These are phyloP conservation scores for Pisolithus orientalis DNA, from an alignment of 768 basidiomycete genomes.

Conservation along the genomic window DNA sequence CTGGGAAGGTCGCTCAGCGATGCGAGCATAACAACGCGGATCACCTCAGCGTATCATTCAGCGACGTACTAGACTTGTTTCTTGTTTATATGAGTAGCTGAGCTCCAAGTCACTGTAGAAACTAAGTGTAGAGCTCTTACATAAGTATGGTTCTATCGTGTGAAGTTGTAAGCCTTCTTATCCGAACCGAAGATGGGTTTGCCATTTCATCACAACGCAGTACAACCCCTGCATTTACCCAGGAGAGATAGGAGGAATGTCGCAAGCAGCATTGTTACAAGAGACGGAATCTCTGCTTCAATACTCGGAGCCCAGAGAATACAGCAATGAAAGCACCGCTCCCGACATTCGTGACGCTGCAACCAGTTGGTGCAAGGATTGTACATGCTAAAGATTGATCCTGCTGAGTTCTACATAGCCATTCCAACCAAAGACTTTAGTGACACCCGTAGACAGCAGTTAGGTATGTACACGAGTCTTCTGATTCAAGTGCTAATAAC, in stretches of 20 bases:
- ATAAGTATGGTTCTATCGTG: no score
- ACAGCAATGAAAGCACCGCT: neutral
- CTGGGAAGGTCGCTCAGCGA: neutral
- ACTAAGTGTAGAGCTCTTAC: no score
- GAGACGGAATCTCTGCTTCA: slow-evolving; percentile 3
- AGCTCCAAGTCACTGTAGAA: no score
- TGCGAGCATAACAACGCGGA: neutral
- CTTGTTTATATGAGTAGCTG: no score
- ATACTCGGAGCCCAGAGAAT: neutral
- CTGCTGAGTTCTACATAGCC: neutral
- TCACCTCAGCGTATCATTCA: neutral
- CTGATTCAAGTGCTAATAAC: slow-evolving; percentile 2
- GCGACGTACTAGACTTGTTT: neutral
- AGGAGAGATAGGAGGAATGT: neutral
- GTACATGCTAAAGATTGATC: no score
- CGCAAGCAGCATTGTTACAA: neutral
- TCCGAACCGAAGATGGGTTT: no score
- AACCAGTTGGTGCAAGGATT: neutral
- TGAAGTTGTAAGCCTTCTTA: no score
- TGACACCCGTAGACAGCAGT: slow-evolving; percentile 38
- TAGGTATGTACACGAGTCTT: slow-evolving; percentile 34
- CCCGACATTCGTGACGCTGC: neutral
- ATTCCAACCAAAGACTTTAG: slow-evolving; percentile 3
- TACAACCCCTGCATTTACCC: no score
- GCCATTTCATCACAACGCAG: no score